Base-by-base conservation (phyloP, 2,329 filamentous ascomycete genomes). In the Trichophaea hybrida region DNA sequence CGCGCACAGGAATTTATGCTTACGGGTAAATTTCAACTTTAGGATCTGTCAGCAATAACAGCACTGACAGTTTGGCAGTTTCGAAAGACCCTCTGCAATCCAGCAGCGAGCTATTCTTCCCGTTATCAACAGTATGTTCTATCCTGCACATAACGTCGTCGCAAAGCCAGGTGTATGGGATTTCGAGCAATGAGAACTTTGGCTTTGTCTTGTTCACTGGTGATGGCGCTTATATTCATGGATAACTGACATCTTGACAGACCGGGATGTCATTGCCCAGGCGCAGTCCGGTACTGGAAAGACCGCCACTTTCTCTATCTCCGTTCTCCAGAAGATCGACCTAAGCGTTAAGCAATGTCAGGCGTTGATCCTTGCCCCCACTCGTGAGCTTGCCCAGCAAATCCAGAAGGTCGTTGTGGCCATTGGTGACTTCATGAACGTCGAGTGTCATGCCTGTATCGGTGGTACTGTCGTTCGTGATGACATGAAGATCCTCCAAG, bases 21-120 rank as follows among this genome's bases (percentile, higher is more conserved):
- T 98, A 98, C 76, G 93, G 66, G 66, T 68, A 65, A 31, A 24
- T 24, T 58, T 24, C 37, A 40, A 59, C 33, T 31, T 17, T 52
- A 34, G 43, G 6, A 37, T 43, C 15, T 59, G 24, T 17, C 38
- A 38, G 38, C 40, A 55, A 49, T 31, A 24, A 31, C 17, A 33
- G 57, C 34, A 43, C 63, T 67, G 52, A 68, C 51, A 38, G 43
- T 44, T 55, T 17, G 2, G 32, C 57, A 68, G 93, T 86, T 98
- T 98, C 80, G 93, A 98, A 84, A 90, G 93, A 70, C 93, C 93
- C 66, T 98, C 93, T 78, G 91, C 93, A 75, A 98, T 98, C 71
- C 93, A 98, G 86, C 89, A 95, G 85, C 91, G 94, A 74, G 93
- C 93, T 71, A 98, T 98, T 77, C 94, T 97, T 86, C 94, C 93